Evolutionary conservation across 73 alveolate species (phyloP).

Genomic region (Stentor coeruleus): DNA sequence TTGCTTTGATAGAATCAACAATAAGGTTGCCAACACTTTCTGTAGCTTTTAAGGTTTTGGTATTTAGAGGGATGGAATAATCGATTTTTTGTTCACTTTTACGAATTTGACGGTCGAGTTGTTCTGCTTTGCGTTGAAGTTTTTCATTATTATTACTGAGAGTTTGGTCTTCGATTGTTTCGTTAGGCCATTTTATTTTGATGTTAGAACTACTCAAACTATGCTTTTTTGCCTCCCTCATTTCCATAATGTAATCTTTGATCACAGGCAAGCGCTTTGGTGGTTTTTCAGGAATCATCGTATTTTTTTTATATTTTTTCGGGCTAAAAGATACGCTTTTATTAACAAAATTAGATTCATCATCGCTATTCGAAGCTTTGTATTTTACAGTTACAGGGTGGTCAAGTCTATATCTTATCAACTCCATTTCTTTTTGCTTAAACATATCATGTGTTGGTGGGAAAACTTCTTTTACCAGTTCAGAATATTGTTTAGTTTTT

Average conservation of each 20-base stretch:
- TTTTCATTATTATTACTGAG: too few relatives aligned
- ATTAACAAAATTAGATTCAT: not conserved
- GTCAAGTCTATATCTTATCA: not conserved
- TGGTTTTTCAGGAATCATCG: not conserved
- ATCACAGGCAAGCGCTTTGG: not conserved
- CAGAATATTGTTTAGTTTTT: not conserved
- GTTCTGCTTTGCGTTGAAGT: too few relatives aligned
- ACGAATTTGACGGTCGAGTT: too few relatives aligned
- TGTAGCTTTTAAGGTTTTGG: too few relatives aligned
- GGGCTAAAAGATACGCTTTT: not conserved
- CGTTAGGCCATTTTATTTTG: too few relatives aligned
- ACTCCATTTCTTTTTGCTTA: not conserved
- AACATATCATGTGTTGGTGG: not conserved
- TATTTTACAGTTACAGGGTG: not conserved
- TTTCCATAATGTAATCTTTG: not conserved
- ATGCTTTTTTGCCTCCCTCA: not conserved
- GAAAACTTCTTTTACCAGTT: not conserved
- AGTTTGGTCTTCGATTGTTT: too few relatives aligned
- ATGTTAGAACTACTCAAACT: not conserved
- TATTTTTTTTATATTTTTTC: too few relatives aligned
- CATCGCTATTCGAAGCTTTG: not conserved
- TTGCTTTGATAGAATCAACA: too few relatives aligned
- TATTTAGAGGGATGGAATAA: too few relatives aligned
- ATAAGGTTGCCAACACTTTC: too few relatives aligned
- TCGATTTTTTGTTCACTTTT: too few relatives aligned